A percentile compares a stretch with the other conserved stretches of the same genome.
These are phyloP conservation scores for Umbelopsis sp. DNA, from an alignment of 192 early-diverging fungal species.

Conservation along the genomic window DNA sequence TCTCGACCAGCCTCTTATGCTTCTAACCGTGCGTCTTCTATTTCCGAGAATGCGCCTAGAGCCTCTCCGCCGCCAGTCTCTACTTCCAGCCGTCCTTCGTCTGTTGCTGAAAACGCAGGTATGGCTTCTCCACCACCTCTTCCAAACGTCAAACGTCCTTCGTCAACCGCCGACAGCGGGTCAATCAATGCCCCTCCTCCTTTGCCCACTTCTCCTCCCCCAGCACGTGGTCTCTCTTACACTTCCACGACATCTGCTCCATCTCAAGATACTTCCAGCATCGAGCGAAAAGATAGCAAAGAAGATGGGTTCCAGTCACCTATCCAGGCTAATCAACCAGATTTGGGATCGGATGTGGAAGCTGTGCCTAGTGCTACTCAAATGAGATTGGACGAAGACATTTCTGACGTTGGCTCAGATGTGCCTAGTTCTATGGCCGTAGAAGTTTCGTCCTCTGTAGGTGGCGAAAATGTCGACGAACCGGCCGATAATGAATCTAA, in stretches of 20 bases:
- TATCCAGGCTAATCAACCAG: not conserved
- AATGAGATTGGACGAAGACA: not conserved
- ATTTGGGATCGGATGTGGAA: not conserved
- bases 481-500: not conserved
- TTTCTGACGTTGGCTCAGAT: conserved; percentile 2
- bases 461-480: not conserved
- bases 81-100: conserved; percentile 1
- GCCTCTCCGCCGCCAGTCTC: conserved; percentile 26
- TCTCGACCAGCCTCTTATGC: conserved; percentile 33
- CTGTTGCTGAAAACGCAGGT: not conserved
- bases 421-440: conserved; percentile 15
- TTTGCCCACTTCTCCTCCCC: conserved; percentile 11
- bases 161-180: not conserved
- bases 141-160: not conserved
- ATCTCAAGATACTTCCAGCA: not conserved
- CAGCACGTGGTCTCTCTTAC: not conserved
- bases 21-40: not conserved
- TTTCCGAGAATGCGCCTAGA: not conserved
- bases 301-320: not conserved
- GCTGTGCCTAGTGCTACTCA: not conserved
- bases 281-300: not conserved
- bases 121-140: conserved; percentile 12
- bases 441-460: conserved; percentile 9
- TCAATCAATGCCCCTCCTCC: conserved; percentile 17
- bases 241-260: not conserved